Conservation (phyloP, 108 stramenopile genomes). For the Skeletonema potamos region DNA sequence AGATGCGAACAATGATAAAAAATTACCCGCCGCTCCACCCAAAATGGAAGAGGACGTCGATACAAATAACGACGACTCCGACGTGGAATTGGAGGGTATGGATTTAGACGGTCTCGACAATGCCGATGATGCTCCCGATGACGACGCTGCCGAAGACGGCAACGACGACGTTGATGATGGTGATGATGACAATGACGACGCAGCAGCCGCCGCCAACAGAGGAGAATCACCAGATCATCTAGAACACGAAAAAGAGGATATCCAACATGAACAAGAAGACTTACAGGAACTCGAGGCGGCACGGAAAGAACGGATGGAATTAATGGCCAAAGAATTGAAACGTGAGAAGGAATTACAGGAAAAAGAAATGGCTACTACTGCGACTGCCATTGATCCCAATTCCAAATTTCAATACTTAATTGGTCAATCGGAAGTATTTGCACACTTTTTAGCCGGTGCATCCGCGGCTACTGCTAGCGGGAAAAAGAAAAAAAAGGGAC, state of each 20-base stretch:
- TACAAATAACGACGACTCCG: constrained; percentile 54
- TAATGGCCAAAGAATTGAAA: constrained; percentile 59
- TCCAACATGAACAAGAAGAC: constrained; percentile 32
- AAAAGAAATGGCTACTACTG: neutral
- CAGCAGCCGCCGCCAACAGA: constrained; percentile 18
- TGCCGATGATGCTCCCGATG: constrained; percentile 15
- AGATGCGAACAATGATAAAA: constrained; percentile 7
- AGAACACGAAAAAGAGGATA: constrained; percentile 9
- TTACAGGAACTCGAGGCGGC: constrained; percentile 68
- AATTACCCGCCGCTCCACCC: constrained; percentile 1
- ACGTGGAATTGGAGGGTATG: constrained; percentile 48
- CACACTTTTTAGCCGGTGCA: constrained; percentile 93
- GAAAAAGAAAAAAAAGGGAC: constrained; percentile 45
- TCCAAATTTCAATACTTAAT: constrained; percentile 88
- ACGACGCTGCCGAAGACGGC: too few relatives aligned
- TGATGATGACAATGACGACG: constrained; percentile 14
- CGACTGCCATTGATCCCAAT: constrained; percentile 10
- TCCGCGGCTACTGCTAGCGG: constrained; percentile 43
- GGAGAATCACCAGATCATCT: neutral
- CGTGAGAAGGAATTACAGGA: constrained; percentile 11
- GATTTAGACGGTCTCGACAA: constrained; percentile 38
- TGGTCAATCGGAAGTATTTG: constrained; percentile 97
- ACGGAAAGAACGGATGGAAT: constrained; percentile 64
- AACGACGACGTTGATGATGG: constrained; percentile 22
- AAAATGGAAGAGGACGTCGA: constrained; percentile 11